Conservation (phyloP, 352 stramenopile species). For the Discostella stelligera region DNA sequence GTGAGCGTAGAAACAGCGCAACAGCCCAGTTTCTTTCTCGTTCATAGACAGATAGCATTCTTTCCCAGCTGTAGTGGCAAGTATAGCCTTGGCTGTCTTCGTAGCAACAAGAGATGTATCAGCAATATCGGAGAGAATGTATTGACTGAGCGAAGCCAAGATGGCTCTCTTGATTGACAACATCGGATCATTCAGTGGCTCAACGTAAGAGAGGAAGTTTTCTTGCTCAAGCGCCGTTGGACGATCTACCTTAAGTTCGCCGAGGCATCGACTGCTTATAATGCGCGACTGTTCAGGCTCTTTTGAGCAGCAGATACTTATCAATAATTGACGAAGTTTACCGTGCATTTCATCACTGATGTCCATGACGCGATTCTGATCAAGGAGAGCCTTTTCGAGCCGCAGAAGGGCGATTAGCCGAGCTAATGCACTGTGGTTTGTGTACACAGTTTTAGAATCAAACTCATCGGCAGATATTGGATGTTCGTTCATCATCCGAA, state of each 20-base stretch:
- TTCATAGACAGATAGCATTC: conserved; percentile 55
- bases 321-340: conserved; percentile 28
- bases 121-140: conserved; percentile 55
- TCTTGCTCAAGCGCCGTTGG: conserved; percentile 9
- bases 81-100: conserved; percentile 66
- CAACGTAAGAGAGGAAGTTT: background rate
- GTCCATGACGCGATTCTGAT: conserved; percentile 5
- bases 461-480: conserved; percentile 48
- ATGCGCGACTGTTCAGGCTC: conserved; percentile 57
- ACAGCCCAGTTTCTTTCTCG: conserved; percentile 27
- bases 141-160: conserved; percentile 66
- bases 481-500: conserved; percentile 54
- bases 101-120: conserved; percentile 63
- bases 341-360: conserved; percentile 14
- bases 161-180: conserved; percentile 51
- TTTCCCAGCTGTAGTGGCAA: conserved; percentile 53
- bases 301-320: conserved; percentile 50
- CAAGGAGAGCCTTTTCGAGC: conserved; percentile 39
- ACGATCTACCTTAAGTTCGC: conserved; percentile 27
- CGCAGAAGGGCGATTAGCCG: conserved; percentile 44
- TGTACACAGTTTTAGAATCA: conserved; percentile 18
- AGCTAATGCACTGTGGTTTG: conserved; percentile 28
- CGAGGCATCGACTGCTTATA: conserved; percentile 53
- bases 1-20: conserved; percentile 41
- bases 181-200: conserved; percentile 39